phyloP scores from a whole-genome alignment of 2,329 filamentous ascomycete genomes.

The Stachybotrys echinatus region DNA sequence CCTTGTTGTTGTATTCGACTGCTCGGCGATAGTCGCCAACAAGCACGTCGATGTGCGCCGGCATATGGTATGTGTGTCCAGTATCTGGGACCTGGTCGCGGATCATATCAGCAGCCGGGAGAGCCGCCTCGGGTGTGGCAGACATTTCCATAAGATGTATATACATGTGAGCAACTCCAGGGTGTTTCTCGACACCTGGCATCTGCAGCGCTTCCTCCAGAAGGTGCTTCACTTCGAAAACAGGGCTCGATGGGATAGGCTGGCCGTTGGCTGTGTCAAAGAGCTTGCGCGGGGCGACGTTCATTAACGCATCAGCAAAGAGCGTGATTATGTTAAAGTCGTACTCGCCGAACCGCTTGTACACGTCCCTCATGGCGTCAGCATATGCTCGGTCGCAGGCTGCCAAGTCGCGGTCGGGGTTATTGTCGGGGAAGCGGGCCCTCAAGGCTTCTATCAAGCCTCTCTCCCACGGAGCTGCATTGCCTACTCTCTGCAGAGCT shows the following conservation, averaged over 20 bases:
- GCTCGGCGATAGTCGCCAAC: slow-evolving; percentile 48
- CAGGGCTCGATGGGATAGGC: slow-evolving; percentile 7
- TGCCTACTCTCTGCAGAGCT: slow-evolving; percentile 3
- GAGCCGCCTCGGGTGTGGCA: slow-evolving; percentile 11
- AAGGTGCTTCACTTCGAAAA: slow-evolving; percentile 8
- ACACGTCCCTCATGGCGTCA: slow-evolving; percentile 11
- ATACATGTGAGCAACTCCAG: slow-evolving; percentile 14
- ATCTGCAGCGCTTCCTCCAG: slow-evolving; percentile 7
- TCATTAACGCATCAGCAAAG: slow-evolving; percentile 15
- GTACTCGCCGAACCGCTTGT: slow-evolving; percentile 3
- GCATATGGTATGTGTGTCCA: slow-evolving; percentile 16
- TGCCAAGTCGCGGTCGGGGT: slow-evolving; percentile 4
- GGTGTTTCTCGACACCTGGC: slow-evolving; percentile 10
- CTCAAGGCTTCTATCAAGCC: slow-evolving; percentile 10
- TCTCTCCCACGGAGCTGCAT: slow-evolving; percentile 5
- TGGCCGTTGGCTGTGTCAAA: slow-evolving; percentile 8
- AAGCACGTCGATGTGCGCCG: slow-evolving; percentile 15
- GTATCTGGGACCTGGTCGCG: slow-evolving; percentile 13
- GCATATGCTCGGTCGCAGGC: slow-evolving; percentile 11
- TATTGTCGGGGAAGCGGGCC: slow-evolving; percentile 8
- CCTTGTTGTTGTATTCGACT: slow-evolving; percentile 57
- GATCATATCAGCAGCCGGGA: slow-evolving; percentile 12
- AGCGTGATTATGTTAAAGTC: slow-evolving; percentile 11
- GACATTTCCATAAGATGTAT: slow-evolving; percentile 20
- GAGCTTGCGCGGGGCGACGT: slow-evolving; percentile 9